A percentile compares a stretch with the other conserved stretches of the same genome.
Conservation (phyloP, 208 protist genomes). For the Tritrichomonas musculus region DNA sequence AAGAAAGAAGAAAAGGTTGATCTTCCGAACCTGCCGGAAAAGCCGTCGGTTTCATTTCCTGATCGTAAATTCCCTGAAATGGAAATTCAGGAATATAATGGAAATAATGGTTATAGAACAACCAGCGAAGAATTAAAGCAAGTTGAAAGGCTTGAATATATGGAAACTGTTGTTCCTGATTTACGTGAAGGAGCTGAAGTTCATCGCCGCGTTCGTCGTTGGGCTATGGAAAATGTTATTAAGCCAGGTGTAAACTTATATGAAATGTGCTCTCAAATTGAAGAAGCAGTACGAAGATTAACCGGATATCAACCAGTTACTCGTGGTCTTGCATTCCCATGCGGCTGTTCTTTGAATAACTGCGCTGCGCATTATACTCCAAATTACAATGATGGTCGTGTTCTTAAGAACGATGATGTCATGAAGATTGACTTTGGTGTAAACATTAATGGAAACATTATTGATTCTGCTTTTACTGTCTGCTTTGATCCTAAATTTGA, state of each 20-base stretch:
- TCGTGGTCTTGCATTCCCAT: conserved; percentile 55
- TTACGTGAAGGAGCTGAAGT: conserved; percentile 49
- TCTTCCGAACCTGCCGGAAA: not conserved
- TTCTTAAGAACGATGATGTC: conserved; percentile 52
- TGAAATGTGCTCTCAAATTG: conserved; percentile 52
- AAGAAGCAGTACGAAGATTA: conserved; percentile 21
- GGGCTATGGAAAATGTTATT: conserved; percentile 46
- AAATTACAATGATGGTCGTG: conserved; percentile 54
- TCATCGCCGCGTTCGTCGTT: conserved; percentile 51
- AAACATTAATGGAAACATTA: conserved; percentile 58
- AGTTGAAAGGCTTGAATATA: not conserved
- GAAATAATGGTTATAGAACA: not conserved
- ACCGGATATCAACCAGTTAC: conserved; percentile 36
- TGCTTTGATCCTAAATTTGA: conserved; percentile 89
- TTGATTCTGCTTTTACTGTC: conserved; percentile 64
- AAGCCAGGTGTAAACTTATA: conserved; percentile 55
- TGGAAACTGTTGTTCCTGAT: conserved; percentile 42
- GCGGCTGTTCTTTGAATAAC: conserved; percentile 58
- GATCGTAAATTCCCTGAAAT: not conserved
- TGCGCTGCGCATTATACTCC: conserved; percentile 61
- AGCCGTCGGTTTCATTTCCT: not conserved
- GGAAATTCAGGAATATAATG: not conserved
- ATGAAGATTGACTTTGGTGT: conserved; percentile 62
- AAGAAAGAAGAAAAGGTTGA: not conserved
- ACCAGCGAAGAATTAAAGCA: not conserved